phyloP scores from a whole-genome alignment of 192 early-diverging fungal species.

The Gaertneriomyces semiglobifer region DNA sequence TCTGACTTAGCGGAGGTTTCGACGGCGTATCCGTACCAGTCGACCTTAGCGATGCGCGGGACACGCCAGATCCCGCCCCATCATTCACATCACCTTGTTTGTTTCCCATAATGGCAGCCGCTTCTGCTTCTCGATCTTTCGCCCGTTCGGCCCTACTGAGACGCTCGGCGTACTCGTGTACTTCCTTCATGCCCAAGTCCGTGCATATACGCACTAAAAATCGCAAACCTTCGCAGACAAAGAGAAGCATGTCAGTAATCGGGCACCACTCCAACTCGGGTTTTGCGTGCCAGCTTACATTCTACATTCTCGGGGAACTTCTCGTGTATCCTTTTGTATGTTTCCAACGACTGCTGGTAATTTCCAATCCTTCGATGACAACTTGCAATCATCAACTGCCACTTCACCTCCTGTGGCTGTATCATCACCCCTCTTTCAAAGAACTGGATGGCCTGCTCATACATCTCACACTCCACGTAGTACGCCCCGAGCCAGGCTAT shows the following conservation, averaged over 20 bases:
- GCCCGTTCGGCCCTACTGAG: constrained; percentile 45
- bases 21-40: too few species aligned
- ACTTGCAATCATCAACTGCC: constrained; percentile 60
- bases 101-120: background rate
- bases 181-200: constrained; percentile 59
- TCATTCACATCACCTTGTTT: constrained; percentile 3
- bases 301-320: constrained; percentile 58
- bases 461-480: constrained; percentile 61
- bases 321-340: constrained; percentile 52
- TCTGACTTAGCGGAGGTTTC: constrained; percentile 1
- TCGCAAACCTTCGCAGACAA: constrained; percentile 39
- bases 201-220: constrained; percentile 60
- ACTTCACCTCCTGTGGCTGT: constrained; percentile 51
- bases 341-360: constrained; percentile 55
- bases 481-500: constrained; percentile 61
- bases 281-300: constrained; percentile 31
- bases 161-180: constrained; percentile 50
- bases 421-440: constrained; percentile 52
- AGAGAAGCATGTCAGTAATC: too few species aligned
- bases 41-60: background rate
- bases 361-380: constrained; percentile 53
- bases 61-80: constrained; percentile 2
- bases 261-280: too few species aligned
- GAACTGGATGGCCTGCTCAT: constrained; percentile 59
- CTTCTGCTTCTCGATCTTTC: constrained; percentile 22